Conservation (phyloP, 2,329 filamentous ascomycete genomes). For the Verticillium klebahnii region DNA sequence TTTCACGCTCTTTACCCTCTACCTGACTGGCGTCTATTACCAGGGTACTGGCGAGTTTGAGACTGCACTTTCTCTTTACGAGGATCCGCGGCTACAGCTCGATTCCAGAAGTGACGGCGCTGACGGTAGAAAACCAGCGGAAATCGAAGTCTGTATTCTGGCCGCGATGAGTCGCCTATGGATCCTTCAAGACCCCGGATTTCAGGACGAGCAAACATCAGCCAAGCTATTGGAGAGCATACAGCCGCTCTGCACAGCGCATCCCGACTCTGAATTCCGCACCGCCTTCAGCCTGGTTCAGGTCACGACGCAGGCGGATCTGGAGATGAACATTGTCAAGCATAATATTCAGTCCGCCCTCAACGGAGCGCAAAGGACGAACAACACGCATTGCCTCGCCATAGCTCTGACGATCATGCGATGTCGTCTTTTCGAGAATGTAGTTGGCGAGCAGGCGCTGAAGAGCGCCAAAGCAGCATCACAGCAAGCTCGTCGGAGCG, state of each 20-base stretch:
- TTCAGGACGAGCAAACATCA: slow-evolving; percentile 54
- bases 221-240: slow-evolving; percentile 60
- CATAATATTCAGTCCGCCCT: slow-evolving; percentile 71
- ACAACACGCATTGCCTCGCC: slow-evolving; percentile 75
- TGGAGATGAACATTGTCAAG: slow-evolving; percentile 72
- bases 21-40: slow-evolving; percentile 69
- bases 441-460: slow-evolving; percentile 74
- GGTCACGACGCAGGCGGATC: slow-evolving; percentile 60
- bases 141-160: slow-evolving; percentile 62
- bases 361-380: slow-evolving; percentile 60
- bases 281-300: slow-evolving; percentile 74
- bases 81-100: slow-evolving; percentile 55
- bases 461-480: slow-evolving; percentile 70
- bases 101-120: slow-evolving; percentile 29
- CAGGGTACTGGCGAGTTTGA: slow-evolving; percentile 73
- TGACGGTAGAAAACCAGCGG: slow-evolving; percentile 42
- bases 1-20: slow-evolving; percentile 55
- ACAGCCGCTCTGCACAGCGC: slow-evolving; percentile 61
- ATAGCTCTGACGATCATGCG: slow-evolving; percentile 85
- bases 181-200: slow-evolving; percentile 62
- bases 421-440: slow-evolving; percentile 73
- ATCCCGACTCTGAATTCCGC: slow-evolving; percentile 69
- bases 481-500: slow-evolving; percentile 63
- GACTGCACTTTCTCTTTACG: slow-evolving; percentile 64
- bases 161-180: slow-evolving; percentile 64